phyloP scores from a whole-genome alignment of 2,329 filamentous ascomycete genomes.

The Dactylella cylindrospora region DNA sequence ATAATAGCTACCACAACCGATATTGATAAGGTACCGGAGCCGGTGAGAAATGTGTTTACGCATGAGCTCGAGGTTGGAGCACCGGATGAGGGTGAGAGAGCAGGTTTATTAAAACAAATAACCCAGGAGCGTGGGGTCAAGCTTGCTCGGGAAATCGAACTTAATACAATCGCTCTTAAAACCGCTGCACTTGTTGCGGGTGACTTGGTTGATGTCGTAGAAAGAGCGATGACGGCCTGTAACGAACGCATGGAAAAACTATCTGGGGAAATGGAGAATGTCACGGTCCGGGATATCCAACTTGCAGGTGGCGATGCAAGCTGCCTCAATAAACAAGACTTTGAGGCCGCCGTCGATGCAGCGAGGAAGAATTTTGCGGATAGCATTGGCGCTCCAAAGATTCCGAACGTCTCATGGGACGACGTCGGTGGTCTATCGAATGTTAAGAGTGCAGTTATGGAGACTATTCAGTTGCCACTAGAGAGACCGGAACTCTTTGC shows the following conservation, averaged over 20 bases:
- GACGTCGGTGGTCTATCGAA: slow-evolving; percentile 91
- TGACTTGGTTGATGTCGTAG: slow-evolving; percentile 90
- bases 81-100: slow-evolving; percentile 87
- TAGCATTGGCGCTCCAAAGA: slow-evolving; percentile 94
- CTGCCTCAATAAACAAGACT: slow-evolving; percentile 78
- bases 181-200: slow-evolving; percentile 93
- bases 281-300: slow-evolving; percentile 80
- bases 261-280: slow-evolving; percentile 56
- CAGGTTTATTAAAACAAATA: slow-evolving; percentile 78
- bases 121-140: slow-evolving; percentile 73
- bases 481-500: slow-evolving; percentile 91
- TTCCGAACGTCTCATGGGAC: slow-evolving; percentile 93
- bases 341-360: slow-evolving; percentile 89
- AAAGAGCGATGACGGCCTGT: slow-evolving; percentile 78
- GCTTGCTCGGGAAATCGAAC: slow-evolving; percentile 79
- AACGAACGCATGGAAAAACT: slow-evolving; percentile 73
- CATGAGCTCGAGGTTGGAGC: slow-evolving; percentile 93
- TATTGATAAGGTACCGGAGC: slow-evolving; percentile 86
- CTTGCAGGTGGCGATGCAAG: slow-evolving; percentile 80
- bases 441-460: slow-evolving; percentile 94
- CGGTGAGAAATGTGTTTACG: slow-evolving; percentile 82
- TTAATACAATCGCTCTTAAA: slow-evolving; percentile 84
- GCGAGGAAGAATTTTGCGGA: slow-evolving; percentile 98
- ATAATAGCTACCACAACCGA: slow-evolving; percentile 93
- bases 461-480: slow-evolving; percentile 91